A percentile compares a stretch with the other conserved stretches of the same genome.
Evolutionary conservation across 345 rosid species (phyloP).

Genomic region (Hibiscus tridactylites): DNA sequence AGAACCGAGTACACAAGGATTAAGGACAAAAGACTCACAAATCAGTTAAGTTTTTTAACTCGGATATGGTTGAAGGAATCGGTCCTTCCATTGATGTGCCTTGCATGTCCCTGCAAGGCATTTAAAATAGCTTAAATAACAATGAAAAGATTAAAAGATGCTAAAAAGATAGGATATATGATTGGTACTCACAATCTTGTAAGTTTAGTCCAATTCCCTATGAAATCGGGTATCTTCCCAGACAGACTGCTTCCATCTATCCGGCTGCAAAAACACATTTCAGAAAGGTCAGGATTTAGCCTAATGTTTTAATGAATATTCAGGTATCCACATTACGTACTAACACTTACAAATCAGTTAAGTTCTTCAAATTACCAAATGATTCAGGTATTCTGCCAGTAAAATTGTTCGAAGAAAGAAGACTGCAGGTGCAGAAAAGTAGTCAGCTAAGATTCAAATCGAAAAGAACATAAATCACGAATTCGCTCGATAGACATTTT

Average conservation of each 20-base stretch:
- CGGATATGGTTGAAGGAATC: constrained; percentile 57
- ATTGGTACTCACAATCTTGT: constrained; percentile 44
- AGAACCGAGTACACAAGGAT: not conserved
- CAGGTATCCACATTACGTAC: not conserved
- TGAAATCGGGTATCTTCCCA: constrained; percentile 70
- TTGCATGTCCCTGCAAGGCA: constrained; percentile 54
- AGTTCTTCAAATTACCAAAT: constrained; percentile 48
- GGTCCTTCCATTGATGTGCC: constrained; percentile 90
- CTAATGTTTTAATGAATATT: not conserved
- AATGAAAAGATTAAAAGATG: not conserved
- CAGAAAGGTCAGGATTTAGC: not conserved
- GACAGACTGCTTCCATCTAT: constrained; percentile 67
- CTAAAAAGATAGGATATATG: not conserved
- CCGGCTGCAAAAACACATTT: constrained; percentile 35
- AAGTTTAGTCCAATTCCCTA: constrained; percentile 73
- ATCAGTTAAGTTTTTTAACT: constrained; percentile 33
- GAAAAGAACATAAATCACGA: not conserved
- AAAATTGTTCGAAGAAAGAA: constrained; percentile 68
- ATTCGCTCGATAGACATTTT: not conserved
- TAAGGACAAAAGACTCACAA: constrained; percentile 41
- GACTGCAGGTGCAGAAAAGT: constrained; percentile 26
- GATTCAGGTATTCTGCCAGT: constrained; percentile 66
- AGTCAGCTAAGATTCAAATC: not conserved
- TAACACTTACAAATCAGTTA: constrained; percentile 65
- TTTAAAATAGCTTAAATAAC: not conserved